Evolutionary conservation across 257 asterid species (phyloP), one percentile per base, ranked within the genome.

Genomic region (Apocynum venetum): DNA sequence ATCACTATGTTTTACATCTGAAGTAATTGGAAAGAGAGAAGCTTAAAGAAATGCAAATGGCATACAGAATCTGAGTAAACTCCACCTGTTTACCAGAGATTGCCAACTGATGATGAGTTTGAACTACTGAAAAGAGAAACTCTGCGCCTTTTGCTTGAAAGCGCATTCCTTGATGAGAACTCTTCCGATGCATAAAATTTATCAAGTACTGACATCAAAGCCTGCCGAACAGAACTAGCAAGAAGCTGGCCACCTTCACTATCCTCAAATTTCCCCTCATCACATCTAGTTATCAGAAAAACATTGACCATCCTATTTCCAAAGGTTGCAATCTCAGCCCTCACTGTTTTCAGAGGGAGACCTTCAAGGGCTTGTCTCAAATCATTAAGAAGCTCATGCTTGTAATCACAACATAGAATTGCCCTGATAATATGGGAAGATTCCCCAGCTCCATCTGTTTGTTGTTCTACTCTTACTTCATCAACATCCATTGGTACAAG

Each of bases 171-270:
- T 7, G 93, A 84, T 38, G 89, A 76, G 80, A 88, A 89, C 84
- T 93, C 98, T 57, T 93, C 93, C 1, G 97, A 91, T 14, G 96
- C 93, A 72, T 93, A 91, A 79, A 88, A 93, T 64, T 91, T 91
- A 71, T 93, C 97, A n/a, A 93, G 92, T 47, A 93, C 94, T 0
- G 96, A 88, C 66, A 81, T 86, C 43, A 93, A 75, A 55, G 94
- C 91, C 69, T 82, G 85, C 35, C 83, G 89, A 76, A 91, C 89
- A 4, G 91, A 81, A 47, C 83, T 79, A 41, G 80, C 83, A 61
- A 91, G 85, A 59, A 83, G 49, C 67, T 86, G 83, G 52, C 71
- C 43, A 38, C 83, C 88, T 78, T 85, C 88, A 35, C 71, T 53
- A 36, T 79, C 88, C 40, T 81, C 72, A 55, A 51, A 35, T 20